A percentile compares a stretch with the other conserved stretches of the same genome.
Evolutionary conservation across 257 asterid species (phyloP).

Genomic region (Salvia miltiorrhiza): DNA sequence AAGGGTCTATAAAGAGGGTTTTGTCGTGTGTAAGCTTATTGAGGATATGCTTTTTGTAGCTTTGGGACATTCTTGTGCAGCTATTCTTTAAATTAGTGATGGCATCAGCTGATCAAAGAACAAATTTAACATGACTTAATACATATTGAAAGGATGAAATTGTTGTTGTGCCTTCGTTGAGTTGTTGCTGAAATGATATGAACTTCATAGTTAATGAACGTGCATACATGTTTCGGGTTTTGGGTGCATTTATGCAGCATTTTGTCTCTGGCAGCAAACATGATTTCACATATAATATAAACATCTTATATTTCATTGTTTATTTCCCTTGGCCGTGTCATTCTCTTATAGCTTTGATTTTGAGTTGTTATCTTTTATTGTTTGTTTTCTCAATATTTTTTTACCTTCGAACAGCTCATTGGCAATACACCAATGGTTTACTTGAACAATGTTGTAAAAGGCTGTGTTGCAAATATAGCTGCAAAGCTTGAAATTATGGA

Average conservation of each 20-base stretch:
- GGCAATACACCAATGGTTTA: constrained; percentile 99
- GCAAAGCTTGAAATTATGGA: constrained; percentile 98
- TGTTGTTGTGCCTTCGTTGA: background rate
- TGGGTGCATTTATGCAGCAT: constrained; percentile 12
- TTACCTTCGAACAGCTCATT: constrained; percentile 58
- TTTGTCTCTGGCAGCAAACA: background rate
- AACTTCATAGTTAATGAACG: constrained; percentile 5
- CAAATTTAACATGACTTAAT: background rate
- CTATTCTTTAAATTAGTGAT: background rate
- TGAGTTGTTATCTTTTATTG: background rate
- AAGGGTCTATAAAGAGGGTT: constrained; percentile 1
- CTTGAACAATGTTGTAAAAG: constrained; percentile 74
- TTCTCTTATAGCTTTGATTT: background rate
- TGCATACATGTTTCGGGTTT: background rate
- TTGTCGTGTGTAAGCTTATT: background rate
- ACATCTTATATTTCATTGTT: background rate
- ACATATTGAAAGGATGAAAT: background rate
- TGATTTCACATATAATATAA: background rate
- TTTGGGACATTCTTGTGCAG: background rate
- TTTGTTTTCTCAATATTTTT: constrained; percentile 12
- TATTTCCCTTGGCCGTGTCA: background rate
- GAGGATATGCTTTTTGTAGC: background rate
- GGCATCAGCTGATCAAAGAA: background rate
- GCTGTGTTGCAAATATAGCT: constrained; percentile 85
- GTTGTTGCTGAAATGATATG: constrained; percentile 2